phyloP scores from a whole-genome alignment of 2,329 filamentous ascomycete genomes.

The Xylariaceae sp. region DNA sequence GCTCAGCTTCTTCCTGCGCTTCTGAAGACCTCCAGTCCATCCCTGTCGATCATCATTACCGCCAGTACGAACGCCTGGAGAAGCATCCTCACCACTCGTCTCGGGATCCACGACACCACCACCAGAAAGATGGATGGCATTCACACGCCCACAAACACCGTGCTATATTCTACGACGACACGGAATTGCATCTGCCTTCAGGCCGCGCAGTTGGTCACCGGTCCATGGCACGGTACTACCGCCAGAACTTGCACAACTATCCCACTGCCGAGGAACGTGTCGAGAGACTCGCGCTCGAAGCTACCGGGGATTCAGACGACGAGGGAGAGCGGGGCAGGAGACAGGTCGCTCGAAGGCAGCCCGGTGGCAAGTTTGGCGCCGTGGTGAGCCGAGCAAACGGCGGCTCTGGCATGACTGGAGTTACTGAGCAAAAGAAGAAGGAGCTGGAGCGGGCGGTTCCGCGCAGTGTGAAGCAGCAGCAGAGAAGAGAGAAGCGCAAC shows the following conservation, averaged over 20 bases:
- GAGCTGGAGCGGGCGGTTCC: conserved; percentile 62
- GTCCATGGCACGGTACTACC: conserved; percentile 79
- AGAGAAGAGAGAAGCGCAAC: conserved; percentile 56
- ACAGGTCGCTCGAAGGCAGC: conserved; percentile 34
- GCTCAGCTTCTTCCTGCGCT: conserved; percentile 79
- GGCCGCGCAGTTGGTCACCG: conserved; percentile 87
- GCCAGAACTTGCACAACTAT: conserved; percentile 85
- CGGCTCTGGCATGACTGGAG: conserved; percentile 71
- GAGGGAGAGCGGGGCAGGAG: conserved; percentile 26
- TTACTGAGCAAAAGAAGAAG: conserved; percentile 68
- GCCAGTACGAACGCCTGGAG: conserved; percentile 66
- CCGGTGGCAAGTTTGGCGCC: conserved; percentile 44
- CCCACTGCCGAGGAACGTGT: conserved; percentile 72
- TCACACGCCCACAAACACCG: conserved; percentile 75
- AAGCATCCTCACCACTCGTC: conserved; percentile 72
- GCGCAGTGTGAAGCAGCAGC: conserved; percentile 60
- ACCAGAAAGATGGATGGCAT: conserved; percentile 71
- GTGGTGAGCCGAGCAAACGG: conserved; percentile 64
- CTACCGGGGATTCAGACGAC: conserved; percentile 21
- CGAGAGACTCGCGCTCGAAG: conserved; percentile 59
- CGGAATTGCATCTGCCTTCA: conserved; percentile 86
- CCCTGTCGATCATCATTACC: conserved; percentile 65
- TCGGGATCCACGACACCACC: conserved; percentile 65
- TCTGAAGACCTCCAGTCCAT: conserved; percentile 78
- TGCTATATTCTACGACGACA: conserved; percentile 84